A percentile compares a stretch with the other conserved stretches of the same genome.
phyloP scores from a whole-genome alignment of 371 early-diverging fungal genomes.

The Basidiobolus heterosporus region DNA sequence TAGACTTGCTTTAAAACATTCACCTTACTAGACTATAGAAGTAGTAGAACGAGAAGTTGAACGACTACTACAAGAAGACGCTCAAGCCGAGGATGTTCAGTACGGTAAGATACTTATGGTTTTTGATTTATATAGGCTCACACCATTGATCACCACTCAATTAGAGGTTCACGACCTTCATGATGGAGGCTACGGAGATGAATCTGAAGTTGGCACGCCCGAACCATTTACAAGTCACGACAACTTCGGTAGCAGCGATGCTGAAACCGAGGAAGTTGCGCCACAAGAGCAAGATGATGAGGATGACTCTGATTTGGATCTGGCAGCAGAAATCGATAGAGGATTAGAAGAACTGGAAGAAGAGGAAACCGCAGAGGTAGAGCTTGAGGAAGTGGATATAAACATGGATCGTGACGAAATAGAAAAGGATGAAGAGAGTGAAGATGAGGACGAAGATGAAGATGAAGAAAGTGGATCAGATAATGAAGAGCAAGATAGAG shows the following conservation, averaged over 20 bases:
- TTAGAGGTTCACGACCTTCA: background rate
- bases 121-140: background rate
- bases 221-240: too few relatives aligned
- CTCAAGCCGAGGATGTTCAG: constrained; percentile 56
- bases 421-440: background rate
- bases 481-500: constrained; percentile 2
- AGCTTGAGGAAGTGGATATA: background rate
- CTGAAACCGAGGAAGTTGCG: too few relatives aligned
- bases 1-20: too few relatives aligned
- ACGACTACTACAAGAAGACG: constrained; percentile 66
- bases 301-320: constrained; percentile 14
- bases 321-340: constrained; percentile 4
- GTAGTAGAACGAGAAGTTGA: constrained; percentile 82
- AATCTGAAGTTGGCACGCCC: background rate
- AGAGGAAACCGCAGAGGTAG: constrained; percentile 1
- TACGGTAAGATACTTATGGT: constrained; percentile 17
- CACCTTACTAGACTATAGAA: constrained; percentile 48
- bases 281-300: too few relatives aligned
- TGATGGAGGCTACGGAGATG: constrained; percentile 4
- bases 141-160: background rate
- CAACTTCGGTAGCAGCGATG: too few relatives aligned
- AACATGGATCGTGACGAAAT: background rate
- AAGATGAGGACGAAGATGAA: constrained; percentile 3
- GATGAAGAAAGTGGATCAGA: constrained; percentile 2
- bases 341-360: background rate